These are phyloP conservation scores for Trichosporon inkin DNA, from an alignment of 1,284 basidiomycete species.

Conservation along the genomic window DNA sequence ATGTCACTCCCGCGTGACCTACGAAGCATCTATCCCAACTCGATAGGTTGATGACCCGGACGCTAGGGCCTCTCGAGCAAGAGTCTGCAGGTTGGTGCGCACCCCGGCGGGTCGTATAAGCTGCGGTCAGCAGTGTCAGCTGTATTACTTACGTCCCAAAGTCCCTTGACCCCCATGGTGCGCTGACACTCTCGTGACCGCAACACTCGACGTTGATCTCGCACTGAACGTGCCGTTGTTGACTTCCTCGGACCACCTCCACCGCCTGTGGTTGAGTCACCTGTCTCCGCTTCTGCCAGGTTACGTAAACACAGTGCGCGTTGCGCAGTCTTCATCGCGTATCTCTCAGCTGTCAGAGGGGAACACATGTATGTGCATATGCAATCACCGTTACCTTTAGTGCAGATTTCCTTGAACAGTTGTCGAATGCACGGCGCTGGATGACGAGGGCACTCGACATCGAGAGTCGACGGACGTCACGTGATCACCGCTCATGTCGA, in stretches of 20 bases:
- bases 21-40: constrained; percentile 52
- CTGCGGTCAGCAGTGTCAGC: constrained; percentile 19
- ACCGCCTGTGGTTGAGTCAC: not conserved
- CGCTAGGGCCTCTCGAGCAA: constrained; percentile 44
- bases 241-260: constrained; percentile 1
- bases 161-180: constrained; percentile 49
- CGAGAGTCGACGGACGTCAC: too few species aligned
- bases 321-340: too few species aligned
- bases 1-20: constrained; percentile 11
- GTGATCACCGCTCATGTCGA: not conserved
- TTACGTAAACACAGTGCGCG: too few species aligned
- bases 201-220: too few species aligned
- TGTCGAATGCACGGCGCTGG: too few species aligned
- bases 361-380: too few species aligned
- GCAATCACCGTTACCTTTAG: too few species aligned
- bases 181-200: not conserved
- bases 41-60: constrained; percentile 38
- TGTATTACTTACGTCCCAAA: constrained; percentile 49
- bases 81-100: constrained; percentile 31
- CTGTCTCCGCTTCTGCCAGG: not conserved
- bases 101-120: constrained; percentile 45
- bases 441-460: too few species aligned
- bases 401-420: too few species aligned
- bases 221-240: not conserved
- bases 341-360: too few species aligned